phyloP scores from a whole-genome alignment of 768 basidiomycete genomes.

The Lactarius pseudohatsudake region DNA sequence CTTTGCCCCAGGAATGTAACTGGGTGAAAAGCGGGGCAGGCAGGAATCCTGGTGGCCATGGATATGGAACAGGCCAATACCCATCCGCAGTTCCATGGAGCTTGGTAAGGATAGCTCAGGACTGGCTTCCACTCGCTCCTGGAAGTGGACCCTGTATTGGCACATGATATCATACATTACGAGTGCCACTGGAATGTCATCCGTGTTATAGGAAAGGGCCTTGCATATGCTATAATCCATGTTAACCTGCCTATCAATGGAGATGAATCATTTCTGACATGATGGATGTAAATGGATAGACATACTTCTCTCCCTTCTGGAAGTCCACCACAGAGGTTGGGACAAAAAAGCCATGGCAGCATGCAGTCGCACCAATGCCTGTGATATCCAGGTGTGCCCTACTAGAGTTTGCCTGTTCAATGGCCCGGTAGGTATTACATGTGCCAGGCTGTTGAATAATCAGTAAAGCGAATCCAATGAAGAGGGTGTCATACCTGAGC shows the following conservation, averaged over 20 bases:
- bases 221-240: not conserved
- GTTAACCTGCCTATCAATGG: not conserved
- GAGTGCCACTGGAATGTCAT: not conserved
- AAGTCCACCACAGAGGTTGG: not conserved
- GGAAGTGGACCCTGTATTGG: not conserved
- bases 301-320: not conserved
- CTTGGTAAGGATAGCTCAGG: not conserved
- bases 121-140: not conserved
- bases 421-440: not conserved
- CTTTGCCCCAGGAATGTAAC: slow-evolving; percentile 35
- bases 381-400: no score
- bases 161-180: not conserved
- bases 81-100: slow-evolving; percentile 3
- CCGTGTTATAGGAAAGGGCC: not conserved
- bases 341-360: not conserved
- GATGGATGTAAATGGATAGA: not conserved
- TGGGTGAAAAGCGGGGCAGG: slow-evolving; percentile 29
- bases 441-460: not conserved
- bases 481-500: no score
- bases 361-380: no score
- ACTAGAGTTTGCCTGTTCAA: not conserved
- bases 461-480: not conserved
- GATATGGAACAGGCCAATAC: slow-evolving; percentile 35
- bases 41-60: slow-evolving; percentile 12
- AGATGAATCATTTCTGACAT: no score